Evolutionary conservation across 768 basidiomycete species (phyloP).

Genomic region (Rickenella mellea): DNA sequence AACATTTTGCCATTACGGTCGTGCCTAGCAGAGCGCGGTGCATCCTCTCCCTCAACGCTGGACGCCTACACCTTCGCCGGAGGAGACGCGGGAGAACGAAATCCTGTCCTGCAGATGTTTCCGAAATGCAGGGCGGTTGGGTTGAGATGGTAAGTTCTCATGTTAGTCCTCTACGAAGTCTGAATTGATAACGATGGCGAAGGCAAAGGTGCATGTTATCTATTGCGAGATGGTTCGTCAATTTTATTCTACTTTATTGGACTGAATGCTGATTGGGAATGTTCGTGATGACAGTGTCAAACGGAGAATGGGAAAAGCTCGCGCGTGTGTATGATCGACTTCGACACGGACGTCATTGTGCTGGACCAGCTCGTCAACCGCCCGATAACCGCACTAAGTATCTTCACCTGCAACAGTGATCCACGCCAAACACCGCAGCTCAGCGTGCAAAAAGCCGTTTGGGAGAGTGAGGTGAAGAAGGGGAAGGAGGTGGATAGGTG

Average conservation of each 20-base stretch:
- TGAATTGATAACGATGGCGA: constrained; percentile 19
- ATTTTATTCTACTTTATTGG: neutral
- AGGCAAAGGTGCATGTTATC: constrained; percentile 62
- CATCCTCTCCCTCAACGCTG: constrained; percentile 23
- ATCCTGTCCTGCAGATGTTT: constrained; percentile 75
- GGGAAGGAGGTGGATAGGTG: constrained; percentile 50
- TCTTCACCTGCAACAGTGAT: constrained; percentile 86
- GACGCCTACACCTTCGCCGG: constrained; percentile 60
- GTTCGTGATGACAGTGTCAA: constrained; percentile 47
- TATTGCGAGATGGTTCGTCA: constrained; percentile 92
- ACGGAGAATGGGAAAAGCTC: constrained; percentile 89
- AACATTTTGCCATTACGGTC: no score
- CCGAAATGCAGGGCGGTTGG: constrained; percentile 63
- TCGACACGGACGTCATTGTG: constrained; percentile 54
- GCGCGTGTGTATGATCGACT: constrained; percentile 78
- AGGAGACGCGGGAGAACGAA: constrained; percentile 91
- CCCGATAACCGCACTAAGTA: constrained; percentile 67
- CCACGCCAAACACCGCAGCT: constrained; percentile 73
- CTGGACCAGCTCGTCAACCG: constrained; percentile 90
- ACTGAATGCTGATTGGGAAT: neutral
- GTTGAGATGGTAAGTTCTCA: constrained; percentile 62
- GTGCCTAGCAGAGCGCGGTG: no score
- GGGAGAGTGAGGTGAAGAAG: constrained; percentile 54
- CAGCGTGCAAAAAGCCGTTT: constrained; percentile 57
- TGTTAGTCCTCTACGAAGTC: no score